Base-by-base conservation (phyloP, 2,329 filamentous ascomycete species). In the Talaromyces sp. region DNA sequence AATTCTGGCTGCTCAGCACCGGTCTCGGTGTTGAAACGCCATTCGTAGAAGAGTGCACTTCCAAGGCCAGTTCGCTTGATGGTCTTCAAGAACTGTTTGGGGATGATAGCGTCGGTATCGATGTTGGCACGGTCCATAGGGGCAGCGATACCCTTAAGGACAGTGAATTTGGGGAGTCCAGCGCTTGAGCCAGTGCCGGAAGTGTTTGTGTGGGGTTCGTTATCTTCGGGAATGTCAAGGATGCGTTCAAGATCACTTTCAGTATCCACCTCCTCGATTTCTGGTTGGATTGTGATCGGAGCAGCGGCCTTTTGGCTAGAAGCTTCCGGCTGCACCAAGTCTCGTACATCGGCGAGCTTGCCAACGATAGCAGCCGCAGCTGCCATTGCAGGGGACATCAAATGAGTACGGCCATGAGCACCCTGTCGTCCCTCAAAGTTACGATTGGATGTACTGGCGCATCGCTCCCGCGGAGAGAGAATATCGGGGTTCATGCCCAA, bases 401-500 rank as follows among this genome's bases (percentile, higher is more conserved):
- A 83, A 78, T 98, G 95, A 11, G 95, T 98, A 66, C 95, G 88
- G 66, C 94, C 92, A 68, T 89, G 88, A 67, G 94, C 93, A 75
- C 95, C 95, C 81, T 99, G 95, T 69, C 95, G 90, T 68, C 95
- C 95, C 78, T 98, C 95, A 71, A 98, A 98, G 80, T 98, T 98
- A 73, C 95, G 91, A 82, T 98, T 98, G 68, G 92, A 96, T 59
- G 95, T 98, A 75, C 90, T 94, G 49, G 95, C 95, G 76, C 95
- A 98, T 73, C 95, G 89, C 81, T 99, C 95, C 77, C 90, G 87
- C 62, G 95, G 93, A 1, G 93, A 88, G 56, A 98, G 86, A 69
- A 99, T 98, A 77, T 99, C 95, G 0, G 95, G 94, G 83, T 99
- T 99, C 94, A 99, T 99, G 76, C 95, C 95, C 63, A 99, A 86